Evolutionary conservation across 345 rosid species (phyloP), one percentile per base, ranked within the genome.

Genomic region (Isatis tinctoria): DNA sequence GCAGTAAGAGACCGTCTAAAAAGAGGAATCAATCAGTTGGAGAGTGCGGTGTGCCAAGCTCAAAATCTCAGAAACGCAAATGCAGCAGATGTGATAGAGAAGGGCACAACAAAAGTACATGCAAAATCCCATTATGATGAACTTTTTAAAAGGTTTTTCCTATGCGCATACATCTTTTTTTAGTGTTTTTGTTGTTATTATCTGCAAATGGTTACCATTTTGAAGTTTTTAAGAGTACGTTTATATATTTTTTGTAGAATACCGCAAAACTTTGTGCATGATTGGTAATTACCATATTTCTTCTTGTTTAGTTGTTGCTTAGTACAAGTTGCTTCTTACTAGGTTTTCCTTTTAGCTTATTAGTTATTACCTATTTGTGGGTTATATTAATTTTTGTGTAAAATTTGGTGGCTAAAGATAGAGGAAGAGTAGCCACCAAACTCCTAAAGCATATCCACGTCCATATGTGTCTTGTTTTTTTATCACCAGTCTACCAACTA

Each of bases 401-500:
- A 57, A 2, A 33, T 10, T 58, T 35, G 63, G 63, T 58, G 41
- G 63, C 63, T 57, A 2, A 6, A 56, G 17, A 18, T 56, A 56
- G 60, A 54, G 60, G 20, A 54, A 54, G 37, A 54, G 11, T 14
- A 8, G 60, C 37, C 36, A 54, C 60, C 37, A 54, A 54, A 54
- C 60, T 54, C 60, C 20, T 3, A 54, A 28, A 51, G 60, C 60
- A 54, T 53, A 53, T 53, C 59, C 36, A 53, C 12, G 59, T 53
- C 59, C 36, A 53, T 54, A 54, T 54, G 60, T 56, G 60, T 56
- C 22, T 56, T 28, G 60, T 14, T 56, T 56, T 56, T 56, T 39
- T 56, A 56, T 9, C 37, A 56, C 60, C 12, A n/a, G 37, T 30
- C 60, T 30, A 56, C 60, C 60, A n/a, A 56, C 60, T 14, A 56